Conservation (phyloP, 805 yeast species). For the Candida caryicola region DNA sequence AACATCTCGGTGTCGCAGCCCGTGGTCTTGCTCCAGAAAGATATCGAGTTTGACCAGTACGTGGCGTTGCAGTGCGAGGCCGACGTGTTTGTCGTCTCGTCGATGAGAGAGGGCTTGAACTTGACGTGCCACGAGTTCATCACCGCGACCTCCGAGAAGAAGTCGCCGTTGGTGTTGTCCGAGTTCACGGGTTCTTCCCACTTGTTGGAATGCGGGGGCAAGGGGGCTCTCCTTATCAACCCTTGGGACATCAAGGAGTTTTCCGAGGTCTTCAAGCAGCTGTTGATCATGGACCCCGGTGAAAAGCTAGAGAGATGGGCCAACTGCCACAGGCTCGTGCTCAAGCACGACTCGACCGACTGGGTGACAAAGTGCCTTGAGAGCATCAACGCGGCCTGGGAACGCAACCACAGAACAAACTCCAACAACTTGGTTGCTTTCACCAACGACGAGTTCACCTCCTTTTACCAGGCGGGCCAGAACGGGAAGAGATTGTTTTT, state of each 20-base stretch:
- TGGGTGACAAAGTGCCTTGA: slow-evolving; percentile 67
- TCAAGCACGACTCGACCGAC: slow-evolving; percentile 62
- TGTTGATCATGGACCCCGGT: slow-evolving; percentile 61
- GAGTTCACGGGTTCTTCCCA: slow-evolving; percentile 95
- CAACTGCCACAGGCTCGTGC: slow-evolving; percentile 54
- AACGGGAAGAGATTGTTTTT: slow-evolving; percentile 46
- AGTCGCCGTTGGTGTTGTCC: slow-evolving; percentile 80
- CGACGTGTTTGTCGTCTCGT: slow-evolving; percentile 80
- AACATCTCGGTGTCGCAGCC: slow-evolving; percentile 76
- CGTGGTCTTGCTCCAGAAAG: slow-evolving; percentile 83
- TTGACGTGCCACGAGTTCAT: slow-evolving; percentile 93
- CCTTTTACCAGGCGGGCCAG: slow-evolving; percentile 24
- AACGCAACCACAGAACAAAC: slow-evolving; percentile 25
- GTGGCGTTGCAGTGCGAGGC: slow-evolving; percentile 84
- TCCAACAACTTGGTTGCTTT: slow-evolving; percentile 28
- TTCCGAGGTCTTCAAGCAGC: slow-evolving; percentile 57
- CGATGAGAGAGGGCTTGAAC: slow-evolving; percentile 96
- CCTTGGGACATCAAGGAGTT: slow-evolving; percentile 84
- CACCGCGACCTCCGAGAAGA: slow-evolving; percentile 64
- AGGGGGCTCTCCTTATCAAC: slow-evolving; percentile 75
- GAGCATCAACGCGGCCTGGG: slow-evolving; percentile 48
- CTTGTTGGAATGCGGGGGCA: slow-evolving; percentile 49
- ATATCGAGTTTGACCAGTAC: slow-evolving; percentile 85
- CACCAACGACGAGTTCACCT: slow-evolving; percentile 29
- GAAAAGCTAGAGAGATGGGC: slow-evolving; percentile 66